Evolutionary conservation across 2,329 filamentous ascomycete species (phyloP).

Genomic region (Monilinia laxa): DNA sequence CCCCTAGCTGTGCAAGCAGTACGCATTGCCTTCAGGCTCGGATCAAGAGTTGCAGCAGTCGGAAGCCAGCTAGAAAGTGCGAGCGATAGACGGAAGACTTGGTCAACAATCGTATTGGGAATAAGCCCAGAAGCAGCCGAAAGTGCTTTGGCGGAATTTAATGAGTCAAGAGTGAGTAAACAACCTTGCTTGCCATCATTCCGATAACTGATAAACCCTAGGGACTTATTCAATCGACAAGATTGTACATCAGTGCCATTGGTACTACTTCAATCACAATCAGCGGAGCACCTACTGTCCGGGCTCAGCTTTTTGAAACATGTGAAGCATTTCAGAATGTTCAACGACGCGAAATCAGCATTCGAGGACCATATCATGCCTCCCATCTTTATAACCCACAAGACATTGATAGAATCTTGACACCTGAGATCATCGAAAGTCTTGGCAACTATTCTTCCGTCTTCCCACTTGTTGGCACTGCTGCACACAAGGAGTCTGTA

Average conservation of each 20-base stretch:
- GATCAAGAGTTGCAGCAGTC: slow-evolving; percentile 31
- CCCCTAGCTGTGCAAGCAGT: slow-evolving; percentile 39
- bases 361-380: slow-evolving; percentile 39
- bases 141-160: slow-evolving; percentile 28
- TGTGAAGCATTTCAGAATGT: slow-evolving; percentile 24
- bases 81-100: slow-evolving; percentile 26
- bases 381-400: slow-evolving; percentile 35
- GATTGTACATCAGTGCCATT: slow-evolving; percentile 30
- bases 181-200: too few relatives aligned
- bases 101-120: slow-evolving; percentile 31
- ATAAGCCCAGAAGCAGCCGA: slow-evolving; percentile 26
- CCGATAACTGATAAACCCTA: slow-evolving; percentile 5
- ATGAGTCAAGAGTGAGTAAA: slow-evolving; percentile 20
- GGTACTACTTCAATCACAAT: slow-evolving; percentile 30
- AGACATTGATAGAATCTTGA: slow-evolving; percentile 33
- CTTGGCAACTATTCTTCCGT: slow-evolving; percentile 24
- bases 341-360: slow-evolving; percentile 28
- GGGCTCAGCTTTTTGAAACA: slow-evolving; percentile 27
- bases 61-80: slow-evolving; percentile 35
- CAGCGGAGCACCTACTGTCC: slow-evolving; percentile 29
- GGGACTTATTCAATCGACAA: slow-evolving; percentile 28
- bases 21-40: slow-evolving; percentile 39
- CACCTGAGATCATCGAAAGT: slow-evolving; percentile 23
- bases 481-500: slow-evolving; percentile 14
- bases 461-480: slow-evolving; percentile 25